Percentiles rank a stretch among this genome's conserved stretches.
Conservation (phyloP, 169 alveolate species). For the Miamiensis avidus region DNA sequence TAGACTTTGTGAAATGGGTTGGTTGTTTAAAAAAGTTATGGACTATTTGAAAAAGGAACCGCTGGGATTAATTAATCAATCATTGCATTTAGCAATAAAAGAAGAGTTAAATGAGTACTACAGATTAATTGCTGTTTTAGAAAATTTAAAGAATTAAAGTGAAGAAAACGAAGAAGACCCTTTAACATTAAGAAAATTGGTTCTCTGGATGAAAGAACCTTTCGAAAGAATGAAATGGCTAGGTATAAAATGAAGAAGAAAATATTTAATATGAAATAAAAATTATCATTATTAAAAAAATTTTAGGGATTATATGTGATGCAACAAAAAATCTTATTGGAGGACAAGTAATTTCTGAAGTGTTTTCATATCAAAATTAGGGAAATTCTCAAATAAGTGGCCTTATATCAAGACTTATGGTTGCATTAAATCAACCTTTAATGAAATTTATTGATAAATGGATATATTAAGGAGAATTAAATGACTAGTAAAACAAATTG, state of each 20-base stretch:
- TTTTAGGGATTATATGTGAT: slow-evolving; percentile 4
- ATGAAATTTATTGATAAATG: slow-evolving; percentile 4
- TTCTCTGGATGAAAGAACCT: slow-evolving; percentile 78
- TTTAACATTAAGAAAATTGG: slow-evolving; percentile 67
- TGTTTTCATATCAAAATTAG: neutral
- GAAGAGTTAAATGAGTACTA: slow-evolving; percentile 78
- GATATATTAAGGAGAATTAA: slow-evolving; percentile 29
- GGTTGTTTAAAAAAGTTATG: slow-evolving; percentile 69
- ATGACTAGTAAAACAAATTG: neutral
- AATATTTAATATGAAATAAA: too few species aligned
- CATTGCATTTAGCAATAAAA: slow-evolving; percentile 64
- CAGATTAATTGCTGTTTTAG: slow-evolving; percentile 74
- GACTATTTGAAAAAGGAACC: slow-evolving; percentile 39
- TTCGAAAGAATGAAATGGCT: slow-evolving; percentile 82
- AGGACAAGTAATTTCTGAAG: slow-evolving; percentile 7
- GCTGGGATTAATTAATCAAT: slow-evolving; percentile 58
- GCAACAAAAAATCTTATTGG: slow-evolving; percentile 1
- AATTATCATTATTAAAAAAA: too few species aligned
- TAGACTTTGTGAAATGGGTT: slow-evolving; percentile 75
- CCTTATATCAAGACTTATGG: slow-evolving; percentile 1
- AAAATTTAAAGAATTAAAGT: slow-evolving; percentile 53
- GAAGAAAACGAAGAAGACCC: slow-evolving; percentile 41
- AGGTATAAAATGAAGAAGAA: slow-evolving; percentile 43
- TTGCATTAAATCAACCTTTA: slow-evolving; percentile 5
- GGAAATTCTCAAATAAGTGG: slow-evolving; percentile 8